Conservation (phyloP, 441 rosid species). For the Syzygium syzygioides region DNA sequence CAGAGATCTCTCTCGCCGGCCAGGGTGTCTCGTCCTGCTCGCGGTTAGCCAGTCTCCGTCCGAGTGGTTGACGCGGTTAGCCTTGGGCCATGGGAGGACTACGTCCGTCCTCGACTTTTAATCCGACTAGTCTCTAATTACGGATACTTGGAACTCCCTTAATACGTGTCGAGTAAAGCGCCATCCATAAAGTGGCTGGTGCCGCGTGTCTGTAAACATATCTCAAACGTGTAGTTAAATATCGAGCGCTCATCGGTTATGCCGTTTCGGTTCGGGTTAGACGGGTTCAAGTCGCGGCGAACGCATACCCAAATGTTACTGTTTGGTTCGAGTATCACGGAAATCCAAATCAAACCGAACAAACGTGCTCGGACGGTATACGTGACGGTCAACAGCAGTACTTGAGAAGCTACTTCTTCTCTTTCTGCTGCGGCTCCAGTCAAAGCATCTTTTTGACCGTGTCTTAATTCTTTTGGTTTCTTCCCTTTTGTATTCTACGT, state of each 20-base stretch:
- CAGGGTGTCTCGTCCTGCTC: background rate
- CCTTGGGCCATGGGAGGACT: background rate
- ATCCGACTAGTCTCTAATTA: background rate
- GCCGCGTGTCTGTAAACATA: background rate
- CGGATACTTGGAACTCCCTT: no score
- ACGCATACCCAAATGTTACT: no score
- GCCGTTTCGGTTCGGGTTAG: no score
- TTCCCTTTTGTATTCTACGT: background rate
- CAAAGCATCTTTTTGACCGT: background rate
- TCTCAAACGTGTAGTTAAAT: background rate
- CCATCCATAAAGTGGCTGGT: no score
- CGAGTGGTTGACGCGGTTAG: background rate
- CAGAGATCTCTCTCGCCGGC: background rate
- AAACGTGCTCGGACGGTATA: rapidly evolving
- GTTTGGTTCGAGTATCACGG: no score
- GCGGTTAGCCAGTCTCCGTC: background rate
- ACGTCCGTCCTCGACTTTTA: background rate
- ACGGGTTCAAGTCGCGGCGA: no score
- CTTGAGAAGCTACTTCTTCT: background rate
- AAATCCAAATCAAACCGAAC: no score
- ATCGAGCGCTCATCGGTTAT: background rate
- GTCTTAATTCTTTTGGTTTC: background rate
- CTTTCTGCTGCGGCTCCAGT: background rate
- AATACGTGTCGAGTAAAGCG: no score
- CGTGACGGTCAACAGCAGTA: background rate